Percentiles rank a stretch among this genome's conserved stretches.
phyloP scores from a whole-genome alignment of 2,329 filamentous ascomycete species.

The Ascochyta viciae-villosae region DNA sequence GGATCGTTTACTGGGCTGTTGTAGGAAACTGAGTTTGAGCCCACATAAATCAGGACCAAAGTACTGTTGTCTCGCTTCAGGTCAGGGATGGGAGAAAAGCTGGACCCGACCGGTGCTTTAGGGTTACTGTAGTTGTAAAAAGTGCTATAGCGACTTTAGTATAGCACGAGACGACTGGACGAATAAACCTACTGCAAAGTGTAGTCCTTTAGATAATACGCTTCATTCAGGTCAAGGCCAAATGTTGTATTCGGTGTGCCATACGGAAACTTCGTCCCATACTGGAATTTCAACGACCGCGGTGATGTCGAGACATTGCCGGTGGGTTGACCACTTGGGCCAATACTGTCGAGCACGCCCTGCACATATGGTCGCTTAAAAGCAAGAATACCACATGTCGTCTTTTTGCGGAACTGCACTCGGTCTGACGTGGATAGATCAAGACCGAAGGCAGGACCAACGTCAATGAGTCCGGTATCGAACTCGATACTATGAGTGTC shows the following conservation, averaged over 20 bases:
- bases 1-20: slow-evolving; percentile 5
- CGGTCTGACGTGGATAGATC: slow-evolving; percentile 5
- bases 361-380: slow-evolving; percentile 2
- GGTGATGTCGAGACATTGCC: not conserved
- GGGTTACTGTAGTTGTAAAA: slow-evolving; percentile 5
- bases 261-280: not conserved
- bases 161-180: not conserved
- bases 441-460: slow-evolving; percentile 20
- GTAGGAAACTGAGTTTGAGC: not conserved
- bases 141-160: not conserved
- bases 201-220: slow-evolving; percentile 2
- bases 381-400: slow-evolving; percentile 10
- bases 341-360: not conserved
- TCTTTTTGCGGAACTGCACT: slow-evolving; percentile 6
- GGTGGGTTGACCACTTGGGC: not conserved
- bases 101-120: not conserved
- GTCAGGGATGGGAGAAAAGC: not conserved
- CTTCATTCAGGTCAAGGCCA: not conserved
- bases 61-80: slow-evolving; percentile 8
- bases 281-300: slow-evolving; percentile 4
- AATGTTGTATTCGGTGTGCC: not conserved
- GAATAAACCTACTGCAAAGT: not conserved
- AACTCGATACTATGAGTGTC: not conserved
- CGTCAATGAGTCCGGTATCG: slow-evolving; percentile 21
- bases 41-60: not conserved